A percentile compares a stretch with the other conserved stretches of the same genome.
phyloP scores from a whole-genome alignment of 108 stramenopile genomes.

The Hondaea fermentalgiana region DNA sequence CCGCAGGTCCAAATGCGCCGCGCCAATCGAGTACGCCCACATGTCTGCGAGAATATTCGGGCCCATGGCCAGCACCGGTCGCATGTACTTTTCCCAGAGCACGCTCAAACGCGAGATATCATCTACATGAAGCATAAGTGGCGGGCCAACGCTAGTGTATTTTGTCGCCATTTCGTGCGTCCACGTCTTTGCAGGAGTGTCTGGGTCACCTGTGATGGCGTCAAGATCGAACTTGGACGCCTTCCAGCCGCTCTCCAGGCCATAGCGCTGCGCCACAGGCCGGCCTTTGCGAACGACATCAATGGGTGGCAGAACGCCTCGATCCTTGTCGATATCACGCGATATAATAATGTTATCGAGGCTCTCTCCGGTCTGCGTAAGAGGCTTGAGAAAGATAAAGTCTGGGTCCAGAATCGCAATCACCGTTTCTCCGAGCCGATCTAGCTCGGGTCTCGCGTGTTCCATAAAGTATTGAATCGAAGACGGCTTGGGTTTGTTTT shows the following conservation, averaged over 20 bases:
- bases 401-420: conserved; percentile 15
- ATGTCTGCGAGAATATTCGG: conserved; percentile 1
- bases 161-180: background rate
- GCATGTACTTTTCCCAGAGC: conserved; percentile 16
- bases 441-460: background rate
- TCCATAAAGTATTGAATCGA: conserved; percentile 2
- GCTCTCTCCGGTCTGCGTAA: background rate
- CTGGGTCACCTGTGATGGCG: background rate
- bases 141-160: conserved; percentile 10
- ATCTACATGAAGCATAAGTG: conserved; percentile 1
- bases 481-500: background rate
- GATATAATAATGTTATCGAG: background rate
- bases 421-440: background rate
- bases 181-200: background rate
- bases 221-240: background rate
- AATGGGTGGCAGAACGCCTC: background rate
- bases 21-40: conserved; percentile 7
- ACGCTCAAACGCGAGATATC: background rate
- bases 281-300: background rate
- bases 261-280: conserved; percentile 6
- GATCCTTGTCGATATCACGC: background rate
- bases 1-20: background rate
- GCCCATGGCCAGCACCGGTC: background rate
- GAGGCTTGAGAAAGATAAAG: conserved; percentile 2
- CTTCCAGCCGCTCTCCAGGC: background rate